Base-by-base conservation (phyloP, 257 asterid species). In the Ocimum tenuiflorum region DNA sequence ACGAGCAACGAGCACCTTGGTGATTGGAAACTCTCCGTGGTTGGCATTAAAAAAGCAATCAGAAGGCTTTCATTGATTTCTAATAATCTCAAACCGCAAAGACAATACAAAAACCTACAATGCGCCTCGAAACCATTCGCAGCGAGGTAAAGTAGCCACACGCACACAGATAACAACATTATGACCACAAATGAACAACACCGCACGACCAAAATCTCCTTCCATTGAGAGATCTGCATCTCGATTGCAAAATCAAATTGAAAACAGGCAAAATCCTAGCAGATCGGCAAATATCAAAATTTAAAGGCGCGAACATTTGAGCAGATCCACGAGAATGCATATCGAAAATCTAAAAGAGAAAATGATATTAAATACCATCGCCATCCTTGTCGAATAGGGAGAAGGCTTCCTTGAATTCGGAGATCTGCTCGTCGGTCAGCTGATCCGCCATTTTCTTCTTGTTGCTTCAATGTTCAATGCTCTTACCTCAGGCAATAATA, bases 401-500 rank as follows among this genome's bases (percentile, higher is more conserved):
- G 77, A 82, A 82, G 12, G 88, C 88, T 75, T 82, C 88, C 81
- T 82, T 82, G 73, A 82, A 82, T 72, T 82, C 88, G 56, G 88
- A 82, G 88, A 82, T 82, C 88, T 82, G 88, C 65, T 82, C 85
- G 38, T 79, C 88, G 43, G 88, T 82, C n/a, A 82, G 81, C 77
- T 82, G 88, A 75, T 82, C 88, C 78, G 85, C 85, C 88, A 82
- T 82, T 60, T 42, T 36, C 49, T 67, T 56, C 43, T 20, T 10
- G 0, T 56, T 56, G 63, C 29, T 57, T 20, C 20, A 20, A 39
- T 60, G 52, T 18, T 18, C 24, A 15, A 8, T 33, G 13, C 19
- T 50, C 57, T 63, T 59, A 39, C 11, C 65, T 52, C 29, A 63
- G 73, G 60, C 8, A 54, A 61, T 33, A 54, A 61, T 43, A 54